Base-by-base conservation (phyloP, 176 grass and related monocot genomes). In the Aegilops speltoides region DNA sequence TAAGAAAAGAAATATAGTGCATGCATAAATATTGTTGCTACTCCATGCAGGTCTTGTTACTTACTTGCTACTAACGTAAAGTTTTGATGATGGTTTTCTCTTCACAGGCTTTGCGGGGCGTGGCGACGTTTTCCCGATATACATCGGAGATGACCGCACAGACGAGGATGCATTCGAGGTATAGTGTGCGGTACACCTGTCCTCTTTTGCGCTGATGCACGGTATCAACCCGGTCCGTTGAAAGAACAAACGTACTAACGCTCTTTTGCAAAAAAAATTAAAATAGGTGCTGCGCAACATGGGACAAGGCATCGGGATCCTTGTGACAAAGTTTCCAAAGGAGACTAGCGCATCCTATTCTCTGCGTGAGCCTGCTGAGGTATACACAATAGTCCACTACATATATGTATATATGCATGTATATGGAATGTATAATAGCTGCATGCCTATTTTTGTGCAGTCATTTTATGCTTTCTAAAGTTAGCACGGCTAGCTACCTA, bases 91-190 rank as follows among this genome's bases (percentile, higher is more conserved):
- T 45, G 43, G 12, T 45, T 45, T 13, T 45, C 0, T 45, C 4
- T 52, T 5, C 64, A 10, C 65, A 98, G 96, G 96, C 16, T 98
- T 87, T 22, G 74, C 81, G 3, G 78, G 88, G 32, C 64, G 81
- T 23, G 90, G 56, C 3, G 65, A 94, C 76, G 90, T 95, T 19
- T 87, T 98, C 66, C 96, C 96, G 0, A 91, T 98, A 64, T 98
- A 98, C 41, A 98, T 98, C 1, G 96, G 96, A 38, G 96, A 98
- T 34, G 95, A 98, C 76, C 89, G 93, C 64, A 98, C 95, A 0
- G 95, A 98, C 8, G 95, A 98, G 81, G 95, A 98, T 10, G 93
- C 95, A 3, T 98, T 98, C 67, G 90, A 95, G 77, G 95, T 98
- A 88, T 65, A 41, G 45, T 56, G 45, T 16, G 29, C 10, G 17